A percentile compares a stretch with the other conserved stretches of the same genome.
These are phyloP conservation scores for Ophiostoma ulmi DNA, from an alignment of 2,329 filamentous ascomycete genomes.

Conservation along the genomic window DNA sequence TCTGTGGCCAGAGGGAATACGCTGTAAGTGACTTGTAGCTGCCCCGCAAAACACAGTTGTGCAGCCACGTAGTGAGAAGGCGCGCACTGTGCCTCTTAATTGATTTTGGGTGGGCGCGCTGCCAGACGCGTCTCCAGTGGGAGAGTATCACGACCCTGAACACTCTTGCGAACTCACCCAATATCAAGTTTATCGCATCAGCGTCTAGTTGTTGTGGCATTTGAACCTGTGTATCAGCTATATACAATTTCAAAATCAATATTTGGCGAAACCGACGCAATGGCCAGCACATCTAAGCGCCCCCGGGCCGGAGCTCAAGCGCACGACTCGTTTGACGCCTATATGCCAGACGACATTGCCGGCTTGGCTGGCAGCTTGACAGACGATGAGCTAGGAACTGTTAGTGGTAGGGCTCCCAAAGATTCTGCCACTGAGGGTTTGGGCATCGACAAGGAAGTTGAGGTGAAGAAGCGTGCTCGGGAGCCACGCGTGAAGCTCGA, in stretches of 20 bases:
- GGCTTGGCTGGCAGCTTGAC: slow-evolving; percentile 43
- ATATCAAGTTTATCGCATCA: not conserved
- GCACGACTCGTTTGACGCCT: slow-evolving; percentile 65
- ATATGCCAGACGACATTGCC: slow-evolving; percentile 52
- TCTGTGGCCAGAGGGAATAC: not conserved
- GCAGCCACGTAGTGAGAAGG: not conserved
- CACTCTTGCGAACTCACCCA: not conserved
- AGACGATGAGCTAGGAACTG: slow-evolving; percentile 18
- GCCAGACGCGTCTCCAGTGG: slow-evolving; percentile 14
- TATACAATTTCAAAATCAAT: not conserved
- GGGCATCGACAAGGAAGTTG: slow-evolving; percentile 82
- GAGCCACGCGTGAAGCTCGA: slow-evolving; percentile 79
- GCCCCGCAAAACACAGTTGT: slow-evolving; percentile 5
- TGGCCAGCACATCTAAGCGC: slow-evolving; percentile 17
- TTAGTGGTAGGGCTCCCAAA: slow-evolving; percentile 40
- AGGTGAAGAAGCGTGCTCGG: slow-evolving; percentile 68
- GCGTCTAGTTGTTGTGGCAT: not conserved
- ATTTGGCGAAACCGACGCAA: not conserved
- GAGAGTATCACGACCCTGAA: not conserved
- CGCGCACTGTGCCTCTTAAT: slow-evolving; percentile 12
- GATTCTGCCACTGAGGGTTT: slow-evolving; percentile 51
- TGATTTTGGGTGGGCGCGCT: slow-evolving; percentile 3
- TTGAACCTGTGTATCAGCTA: not conserved
- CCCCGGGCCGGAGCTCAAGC: slow-evolving; percentile 9
- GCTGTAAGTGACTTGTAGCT: not conserved